These are phyloP conservation scores for Geum urbanum DNA, from an alignment of 306 rosid genomes.

Conservation along the genomic window DNA sequence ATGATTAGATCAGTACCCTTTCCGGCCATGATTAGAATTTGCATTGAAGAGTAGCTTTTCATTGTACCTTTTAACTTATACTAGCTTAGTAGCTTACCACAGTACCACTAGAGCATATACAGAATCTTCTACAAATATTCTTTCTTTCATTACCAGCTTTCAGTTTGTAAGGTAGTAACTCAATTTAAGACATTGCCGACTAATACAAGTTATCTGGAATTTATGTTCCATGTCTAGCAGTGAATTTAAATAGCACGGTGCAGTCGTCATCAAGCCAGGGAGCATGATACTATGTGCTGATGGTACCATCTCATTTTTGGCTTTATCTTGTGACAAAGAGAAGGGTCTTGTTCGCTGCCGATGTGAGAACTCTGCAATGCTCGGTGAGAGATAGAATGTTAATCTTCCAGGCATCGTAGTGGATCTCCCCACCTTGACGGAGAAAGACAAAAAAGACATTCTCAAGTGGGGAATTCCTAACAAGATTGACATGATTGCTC, in stretches of 20 bases:
- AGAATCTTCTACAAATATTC: no score
- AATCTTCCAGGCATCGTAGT: slow-evolving; percentile 90
- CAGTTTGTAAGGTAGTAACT: neutral
- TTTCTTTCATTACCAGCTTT: no score
- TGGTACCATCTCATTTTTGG: slow-evolving; percentile 82
- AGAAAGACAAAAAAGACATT: slow-evolving; percentile 88
- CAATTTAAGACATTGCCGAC: neutral
- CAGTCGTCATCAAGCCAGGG: slow-evolving; percentile 84
- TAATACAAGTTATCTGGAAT: neutral
- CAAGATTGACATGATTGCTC: slow-evolving; percentile 91
- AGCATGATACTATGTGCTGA: slow-evolving; percentile 85
- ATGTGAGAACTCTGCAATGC: slow-evolving; percentile 89
- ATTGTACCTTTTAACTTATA: neutral
- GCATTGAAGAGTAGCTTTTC: neutral
- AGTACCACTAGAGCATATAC: neutral
- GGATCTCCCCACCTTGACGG: slow-evolving; percentile 94
- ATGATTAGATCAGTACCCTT: no score
- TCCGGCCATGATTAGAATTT: neutral
- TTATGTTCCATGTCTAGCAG: slow-evolving; percentile 32
- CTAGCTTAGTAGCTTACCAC: no score
- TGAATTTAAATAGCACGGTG: slow-evolving; percentile 45
- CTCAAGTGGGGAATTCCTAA: slow-evolving; percentile 85
- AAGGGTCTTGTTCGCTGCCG: slow-evolving; percentile 69
- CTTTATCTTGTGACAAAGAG: slow-evolving; percentile 61
- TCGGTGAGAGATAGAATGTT: slow-evolving; percentile 94